Conservation (phyloP, 352 stramenopile species). For the Globisporangium cederbergense region DNA sequence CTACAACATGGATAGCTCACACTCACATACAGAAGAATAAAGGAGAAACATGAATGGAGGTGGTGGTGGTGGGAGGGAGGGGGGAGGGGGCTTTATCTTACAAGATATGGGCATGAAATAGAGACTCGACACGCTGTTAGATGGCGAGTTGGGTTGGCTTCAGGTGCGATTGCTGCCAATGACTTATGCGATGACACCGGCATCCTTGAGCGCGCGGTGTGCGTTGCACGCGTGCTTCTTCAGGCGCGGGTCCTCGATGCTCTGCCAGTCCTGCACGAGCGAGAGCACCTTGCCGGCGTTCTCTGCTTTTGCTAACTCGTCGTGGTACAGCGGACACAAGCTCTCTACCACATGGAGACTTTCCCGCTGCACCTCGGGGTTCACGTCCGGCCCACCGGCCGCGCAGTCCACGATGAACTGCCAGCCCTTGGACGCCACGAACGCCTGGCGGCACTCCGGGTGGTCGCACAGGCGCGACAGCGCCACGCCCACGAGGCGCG, state of each 20-base stretch:
- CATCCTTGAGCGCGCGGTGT: constrained; percentile 70
- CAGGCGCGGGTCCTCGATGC: constrained; percentile 76
- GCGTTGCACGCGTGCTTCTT: constrained; percentile 86
- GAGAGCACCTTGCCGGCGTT: constrained; percentile 54
- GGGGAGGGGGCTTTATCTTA: constrained; percentile 29
- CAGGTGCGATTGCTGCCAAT: background rate
- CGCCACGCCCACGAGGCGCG: constrained; percentile 64
- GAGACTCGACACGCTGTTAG: constrained; percentile 14
- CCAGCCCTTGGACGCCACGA: constrained; percentile 79
- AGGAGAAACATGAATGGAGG: constrained; percentile 10
- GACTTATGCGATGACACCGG: constrained; percentile 68
- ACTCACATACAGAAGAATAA: constrained; percentile 16
- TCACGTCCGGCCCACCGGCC: constrained; percentile 51
- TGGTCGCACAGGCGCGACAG: constrained; percentile 81
- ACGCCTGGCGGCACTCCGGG: constrained; percentile 76
- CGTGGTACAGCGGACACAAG: constrained; percentile 77
- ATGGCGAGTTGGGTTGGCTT: constrained; percentile 3
- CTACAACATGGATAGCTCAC: constrained; percentile 8
- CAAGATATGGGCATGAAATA: constrained; percentile 28
- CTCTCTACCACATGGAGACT: constrained; percentile 86
- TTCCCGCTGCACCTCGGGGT: constrained; percentile 74
- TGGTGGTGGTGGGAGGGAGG: background rate
- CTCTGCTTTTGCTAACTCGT: constrained; percentile 69
- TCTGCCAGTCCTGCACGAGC: constrained; percentile 77
- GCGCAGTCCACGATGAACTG: constrained; percentile 81